phyloP scores from a whole-genome alignment of 1,284 basidiomycete species.

The Phellinidium pouzarii region DNA sequence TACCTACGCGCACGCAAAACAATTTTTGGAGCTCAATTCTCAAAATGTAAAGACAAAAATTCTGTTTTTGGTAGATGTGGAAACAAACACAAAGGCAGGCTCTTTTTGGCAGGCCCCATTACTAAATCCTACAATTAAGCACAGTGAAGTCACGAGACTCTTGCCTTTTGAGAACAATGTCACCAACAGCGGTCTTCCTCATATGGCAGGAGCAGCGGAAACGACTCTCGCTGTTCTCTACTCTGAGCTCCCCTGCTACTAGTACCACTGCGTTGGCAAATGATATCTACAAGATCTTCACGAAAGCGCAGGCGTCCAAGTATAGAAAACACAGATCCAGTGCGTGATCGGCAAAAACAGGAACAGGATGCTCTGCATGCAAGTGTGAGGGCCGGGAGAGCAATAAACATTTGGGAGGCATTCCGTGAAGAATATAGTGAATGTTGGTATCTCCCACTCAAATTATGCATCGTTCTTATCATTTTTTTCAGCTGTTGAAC shows the following conservation, averaged over 20 bases:
- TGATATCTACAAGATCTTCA: neutral
- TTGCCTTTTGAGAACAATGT: no score
- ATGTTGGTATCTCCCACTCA: constrained; percentile 33
- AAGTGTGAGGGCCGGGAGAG: constrained; percentile 35
- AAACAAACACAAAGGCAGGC: no score
- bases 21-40: no score
- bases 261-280: no score
- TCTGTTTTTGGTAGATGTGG: no score
- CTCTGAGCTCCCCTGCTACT: neutral
- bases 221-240: neutral
- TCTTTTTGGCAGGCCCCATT: no score
- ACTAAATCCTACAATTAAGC: no score
- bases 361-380: constrained; percentile 23
- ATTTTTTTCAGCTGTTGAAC: constrained; percentile 61
- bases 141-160: no score
- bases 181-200: no score
- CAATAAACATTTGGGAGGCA: constrained; percentile 65
- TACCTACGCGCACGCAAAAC: no score
- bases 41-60: no score
- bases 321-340: neutral
- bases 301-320: constrained; percentile 8
- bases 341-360: neutral
- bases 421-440: constrained; percentile 78
- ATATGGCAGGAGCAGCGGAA: no score
- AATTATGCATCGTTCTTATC: constrained; percentile 1